These are phyloP conservation scores for Fistulina hepatica DNA, from an alignment of 1,284 basidiomycete species.

Conservation along the genomic window DNA sequence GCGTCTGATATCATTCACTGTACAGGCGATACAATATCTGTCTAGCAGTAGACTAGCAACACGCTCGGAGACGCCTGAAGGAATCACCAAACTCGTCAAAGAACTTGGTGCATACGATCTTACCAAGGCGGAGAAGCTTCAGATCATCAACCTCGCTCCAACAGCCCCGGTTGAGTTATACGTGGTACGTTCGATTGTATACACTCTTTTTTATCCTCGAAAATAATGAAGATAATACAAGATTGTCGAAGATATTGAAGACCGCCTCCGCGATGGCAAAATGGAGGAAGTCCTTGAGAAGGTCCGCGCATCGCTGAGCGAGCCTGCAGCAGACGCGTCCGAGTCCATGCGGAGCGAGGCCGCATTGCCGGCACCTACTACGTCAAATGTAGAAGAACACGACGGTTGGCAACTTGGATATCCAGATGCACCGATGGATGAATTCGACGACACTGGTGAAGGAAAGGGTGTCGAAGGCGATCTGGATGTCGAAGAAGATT, in stretches of 20 bases:
- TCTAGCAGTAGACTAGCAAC: conserved; percentile 65
- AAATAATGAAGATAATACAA: conserved; percentile 27
- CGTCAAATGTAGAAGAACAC: conserved; percentile 18
- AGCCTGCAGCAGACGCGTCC: conserved; percentile 13
- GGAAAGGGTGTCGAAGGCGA: conserved; percentile 62
- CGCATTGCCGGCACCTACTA: not conserved
- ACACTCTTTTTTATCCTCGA: not conserved
- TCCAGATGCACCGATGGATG: conserved; percentile 11
- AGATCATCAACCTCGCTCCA: conserved; percentile 83
- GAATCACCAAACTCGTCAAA: conserved; percentile 58
- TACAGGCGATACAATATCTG: conserved; percentile 75
- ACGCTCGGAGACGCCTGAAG: conserved; percentile 50
- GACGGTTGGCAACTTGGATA: conserved; percentile 20
- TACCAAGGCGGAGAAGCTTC: conserved; percentile 86
- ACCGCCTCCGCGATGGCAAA: conserved; percentile 52
- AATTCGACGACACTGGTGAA: conserved; percentile 57
- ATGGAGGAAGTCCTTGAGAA: conserved; percentile 61
- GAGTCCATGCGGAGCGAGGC: conserved; percentile 7
- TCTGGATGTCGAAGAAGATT: conserved; percentile 61
- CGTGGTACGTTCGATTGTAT: conserved; percentile 50
- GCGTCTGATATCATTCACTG: conserved; percentile 3
- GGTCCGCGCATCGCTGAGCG: conserved; percentile 42
- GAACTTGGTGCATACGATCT: conserved; percentile 59
- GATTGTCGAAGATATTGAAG: conserved; percentile 87
- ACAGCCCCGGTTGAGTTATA: conserved; percentile 79